Evolutionary conservation across 768 basidiomycete genomes (phyloP).

Genomic region (Pleurotus citrinopileatus): DNA sequence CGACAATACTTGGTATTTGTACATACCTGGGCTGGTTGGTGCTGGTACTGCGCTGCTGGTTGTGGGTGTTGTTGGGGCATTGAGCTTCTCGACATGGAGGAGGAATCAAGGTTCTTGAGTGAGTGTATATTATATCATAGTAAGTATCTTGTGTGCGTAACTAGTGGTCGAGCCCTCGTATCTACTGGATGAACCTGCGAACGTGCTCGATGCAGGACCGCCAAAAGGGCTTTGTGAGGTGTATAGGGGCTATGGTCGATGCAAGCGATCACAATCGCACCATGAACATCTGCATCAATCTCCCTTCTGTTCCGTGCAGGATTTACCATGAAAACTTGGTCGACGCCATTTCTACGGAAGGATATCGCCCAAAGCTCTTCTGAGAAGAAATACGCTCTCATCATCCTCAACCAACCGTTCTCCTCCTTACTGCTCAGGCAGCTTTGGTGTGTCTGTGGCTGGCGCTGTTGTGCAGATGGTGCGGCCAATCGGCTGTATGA

Average conservation of each 20-base stretch:
- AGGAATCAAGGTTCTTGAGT: conserved; percentile 58
- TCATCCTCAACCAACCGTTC: conserved; percentile 92
- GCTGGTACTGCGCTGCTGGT: conserved; percentile 83
- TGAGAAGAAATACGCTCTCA: conserved; percentile 47
- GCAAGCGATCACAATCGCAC: too few relatives aligned
- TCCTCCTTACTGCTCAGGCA: conserved; percentile 54
- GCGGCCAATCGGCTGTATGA: conserved; percentile 86
- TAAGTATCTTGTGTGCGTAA: too few relatives aligned
- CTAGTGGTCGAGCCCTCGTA: too few relatives aligned
- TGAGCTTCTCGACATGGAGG: conserved; percentile 71
- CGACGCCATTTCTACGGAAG: conserved; percentile 1
- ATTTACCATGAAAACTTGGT: neutral
- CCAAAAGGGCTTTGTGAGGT: too few relatives aligned
- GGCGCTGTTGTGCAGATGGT: conserved; percentile 80
- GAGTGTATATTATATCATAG: neutral
- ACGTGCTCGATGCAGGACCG: too few relatives aligned
- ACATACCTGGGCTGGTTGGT: conserved; percentile 75
- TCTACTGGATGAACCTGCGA: too few relatives aligned
- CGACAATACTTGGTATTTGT: conserved; percentile 77
- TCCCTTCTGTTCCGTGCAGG: conserved; percentile 2
- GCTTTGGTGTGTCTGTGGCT: conserved; percentile 52
- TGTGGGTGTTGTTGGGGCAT: conserved; percentile 72
- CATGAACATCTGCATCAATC: neutral
- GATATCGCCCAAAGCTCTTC: neutral
- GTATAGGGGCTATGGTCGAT: too few relatives aligned